phyloP scores from a whole-genome alignment of 306 rosid genomes.

The Psophocarpus tetragonolobus region DNA sequence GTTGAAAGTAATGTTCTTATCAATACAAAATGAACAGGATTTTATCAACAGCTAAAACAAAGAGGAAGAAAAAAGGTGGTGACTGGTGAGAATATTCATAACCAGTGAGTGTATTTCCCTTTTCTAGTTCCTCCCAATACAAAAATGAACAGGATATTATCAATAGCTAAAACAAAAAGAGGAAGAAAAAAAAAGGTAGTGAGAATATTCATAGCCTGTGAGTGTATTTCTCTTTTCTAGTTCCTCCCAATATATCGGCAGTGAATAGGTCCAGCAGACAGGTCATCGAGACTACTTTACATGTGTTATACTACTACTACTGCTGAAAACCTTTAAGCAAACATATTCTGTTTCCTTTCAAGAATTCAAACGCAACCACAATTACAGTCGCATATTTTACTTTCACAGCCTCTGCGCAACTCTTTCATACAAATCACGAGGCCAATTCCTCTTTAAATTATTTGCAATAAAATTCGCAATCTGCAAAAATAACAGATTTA shows the following conservation, averaged over 20 bases:
- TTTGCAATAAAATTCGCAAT: conserved; percentile 90
- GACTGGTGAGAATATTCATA: conserved; percentile 16
- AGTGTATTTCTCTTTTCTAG: not conserved
- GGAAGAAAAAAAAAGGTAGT: not conserved
- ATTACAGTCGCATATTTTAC: not conserved
- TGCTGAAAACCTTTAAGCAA: conserved; percentile 3
- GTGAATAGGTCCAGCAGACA: not conserved
- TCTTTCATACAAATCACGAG: conserved; percentile 88
- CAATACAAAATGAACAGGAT: not conserved
- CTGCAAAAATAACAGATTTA: conserved; percentile 50
- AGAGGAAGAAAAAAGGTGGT: not conserved
- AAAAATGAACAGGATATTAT: not conserved
- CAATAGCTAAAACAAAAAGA: not conserved
- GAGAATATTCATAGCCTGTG: conserved; percentile 11
- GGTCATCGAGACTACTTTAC: conserved; percentile 32
- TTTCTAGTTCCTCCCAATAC: not conserved
- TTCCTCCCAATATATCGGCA: not conserved
- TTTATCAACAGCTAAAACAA: conserved; percentile 1
- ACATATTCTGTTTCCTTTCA: conserved; percentile 14
- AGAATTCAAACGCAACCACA: conserved; percentile 23
- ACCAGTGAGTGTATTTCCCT: conserved; percentile 4
- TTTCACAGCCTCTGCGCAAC: conserved; percentile 85
- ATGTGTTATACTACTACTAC: conserved; percentile 25
- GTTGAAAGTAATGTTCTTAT: not conserved
- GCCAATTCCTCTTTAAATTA: conserved; percentile 86